phyloP scores from a whole-genome alignment of 441 rosid genomes.

The Jatropha multifida region DNA sequence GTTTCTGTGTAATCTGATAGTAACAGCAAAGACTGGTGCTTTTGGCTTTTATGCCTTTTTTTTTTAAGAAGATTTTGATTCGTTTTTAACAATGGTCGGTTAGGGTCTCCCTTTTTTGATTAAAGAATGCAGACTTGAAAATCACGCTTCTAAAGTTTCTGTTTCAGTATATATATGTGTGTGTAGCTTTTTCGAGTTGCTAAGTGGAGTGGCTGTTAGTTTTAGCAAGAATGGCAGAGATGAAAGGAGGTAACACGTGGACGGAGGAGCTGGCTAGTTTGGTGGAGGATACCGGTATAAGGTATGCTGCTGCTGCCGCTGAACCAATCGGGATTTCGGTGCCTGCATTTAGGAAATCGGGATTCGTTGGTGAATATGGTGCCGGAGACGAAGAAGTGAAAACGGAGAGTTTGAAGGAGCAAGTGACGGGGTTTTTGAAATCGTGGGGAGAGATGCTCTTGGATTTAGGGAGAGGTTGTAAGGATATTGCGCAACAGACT shows the following conservation, averaged over 20 bases:
- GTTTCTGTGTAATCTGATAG: constrained; percentile 26
- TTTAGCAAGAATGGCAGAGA: constrained; percentile 49
- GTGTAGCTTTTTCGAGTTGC: constrained; percentile 23
- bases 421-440: constrained; percentile 63
- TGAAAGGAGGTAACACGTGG: constrained; percentile 63
- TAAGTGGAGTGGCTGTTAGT: background rate
- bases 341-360: constrained; percentile 27
- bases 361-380: background rate
- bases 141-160: constrained; percentile 61
- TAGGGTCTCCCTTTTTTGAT: constrained; percentile 29
- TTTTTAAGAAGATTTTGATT: constrained; percentile 41
- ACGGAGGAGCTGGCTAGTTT: constrained; percentile 67
- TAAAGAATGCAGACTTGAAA: constrained; percentile 43
- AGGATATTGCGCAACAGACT: constrained; percentile 65
- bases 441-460: constrained; percentile 91
- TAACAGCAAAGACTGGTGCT: constrained; percentile 17
- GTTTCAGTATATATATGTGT: constrained; percentile 18
- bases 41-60: constrained; percentile 27
- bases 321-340: constrained; percentile 38
- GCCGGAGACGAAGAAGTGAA: constrained; percentile 18
- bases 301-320: constrained; percentile 39
- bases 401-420: constrained; percentile 62
- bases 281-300: constrained; percentile 46
- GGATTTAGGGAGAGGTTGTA: constrained; percentile 87
- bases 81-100: constrained; percentile 43